Evolutionary conservation across 192 early-diverging fungal genomes (phyloP).

Genomic region (Coemansia sp.): DNA sequence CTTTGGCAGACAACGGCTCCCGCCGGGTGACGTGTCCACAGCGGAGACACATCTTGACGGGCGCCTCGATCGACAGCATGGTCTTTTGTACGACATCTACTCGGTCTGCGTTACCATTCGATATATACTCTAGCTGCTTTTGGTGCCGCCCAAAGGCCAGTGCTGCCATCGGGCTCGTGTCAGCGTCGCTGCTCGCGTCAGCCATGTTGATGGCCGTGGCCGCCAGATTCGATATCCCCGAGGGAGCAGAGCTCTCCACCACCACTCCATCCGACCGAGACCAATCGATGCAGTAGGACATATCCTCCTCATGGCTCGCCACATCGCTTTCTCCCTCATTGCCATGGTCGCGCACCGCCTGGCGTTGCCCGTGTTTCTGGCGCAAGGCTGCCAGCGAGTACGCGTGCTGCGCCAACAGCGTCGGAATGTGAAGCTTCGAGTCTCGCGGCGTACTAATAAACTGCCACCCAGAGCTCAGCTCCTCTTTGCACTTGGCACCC

Average conservation of each 20-base stretch:
- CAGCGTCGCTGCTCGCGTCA: not conserved
- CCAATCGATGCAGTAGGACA: slow-evolving; percentile 55
- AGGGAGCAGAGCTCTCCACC: slow-evolving; percentile 14
- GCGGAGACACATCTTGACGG: slow-evolving; percentile 32
- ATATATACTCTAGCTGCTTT: slow-evolving; percentile 13
- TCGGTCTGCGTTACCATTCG: slow-evolving; percentile 16
- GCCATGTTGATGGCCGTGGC: not conserved
- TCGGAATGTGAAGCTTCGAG: slow-evolving; percentile 44
- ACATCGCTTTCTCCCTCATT: not conserved
- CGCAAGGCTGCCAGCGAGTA: slow-evolving; percentile 37
- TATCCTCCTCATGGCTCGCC: slow-evolving; percentile 6
- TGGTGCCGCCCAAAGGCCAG: slow-evolving; percentile 9
- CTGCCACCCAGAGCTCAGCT: slow-evolving; percentile 48
- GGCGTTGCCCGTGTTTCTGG: slow-evolving; percentile 10
- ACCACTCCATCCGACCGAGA: slow-evolving; percentile 48
- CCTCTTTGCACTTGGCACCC: slow-evolving; percentile 1
- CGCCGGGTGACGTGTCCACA: slow-evolving; percentile 45
- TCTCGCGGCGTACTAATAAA: slow-evolving; percentile 50
- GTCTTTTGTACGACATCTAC: slow-evolving; percentile 50
- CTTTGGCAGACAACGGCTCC: not conserved
- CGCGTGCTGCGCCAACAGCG: slow-evolving; percentile 46
- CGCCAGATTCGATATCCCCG: slow-evolving; percentile 13
- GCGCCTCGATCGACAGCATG: slow-evolving; percentile 28
- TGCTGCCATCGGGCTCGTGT: not conserved
- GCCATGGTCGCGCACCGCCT: not conserved